phyloP scores from a whole-genome alignment of 2,329 filamentous ascomycete genomes.

The Grosmannia serpens region DNA sequence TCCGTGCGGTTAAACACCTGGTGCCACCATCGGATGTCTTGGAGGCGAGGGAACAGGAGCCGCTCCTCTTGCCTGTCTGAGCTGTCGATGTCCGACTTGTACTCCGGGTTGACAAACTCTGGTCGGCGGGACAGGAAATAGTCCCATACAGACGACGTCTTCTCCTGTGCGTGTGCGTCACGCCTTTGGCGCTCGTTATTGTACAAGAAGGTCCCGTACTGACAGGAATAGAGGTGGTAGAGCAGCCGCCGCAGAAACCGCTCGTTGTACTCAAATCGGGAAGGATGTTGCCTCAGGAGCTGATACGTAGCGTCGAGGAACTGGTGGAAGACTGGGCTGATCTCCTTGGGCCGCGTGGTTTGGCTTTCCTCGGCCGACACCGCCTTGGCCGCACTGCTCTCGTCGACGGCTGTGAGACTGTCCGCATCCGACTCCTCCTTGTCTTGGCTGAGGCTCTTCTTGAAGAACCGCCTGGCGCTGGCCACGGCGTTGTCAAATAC shows the following conservation, averaged over 20 bases:
- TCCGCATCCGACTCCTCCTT: constrained; percentile 51
- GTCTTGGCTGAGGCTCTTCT: constrained; percentile 56
- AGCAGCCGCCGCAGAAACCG: constrained; percentile 79
- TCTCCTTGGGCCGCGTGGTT: constrained; percentile 74
- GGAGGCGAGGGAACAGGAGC: constrained; percentile 66
- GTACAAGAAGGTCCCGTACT: constrained; percentile 93
- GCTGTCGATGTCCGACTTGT: constrained; percentile 65
- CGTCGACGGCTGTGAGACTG: constrained; percentile 32
- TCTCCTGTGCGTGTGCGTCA: constrained; percentile 55
- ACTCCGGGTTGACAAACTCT: constrained; percentile 76
- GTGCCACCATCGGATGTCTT: constrained; percentile 87
- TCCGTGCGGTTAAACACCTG: constrained; percentile 78
- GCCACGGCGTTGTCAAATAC: constrained; percentile 76
- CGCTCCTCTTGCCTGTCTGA: constrained; percentile 68
- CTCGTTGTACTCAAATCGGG: constrained; percentile 92
- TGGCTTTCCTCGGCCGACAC: constrained; percentile 37
- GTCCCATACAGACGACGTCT: constrained; percentile 84
- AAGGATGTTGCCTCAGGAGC: constrained; percentile 71
- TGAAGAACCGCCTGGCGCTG: constrained; percentile 83
- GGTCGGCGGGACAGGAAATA: constrained; percentile 75
- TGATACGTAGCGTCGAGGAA: constrained; percentile 94
- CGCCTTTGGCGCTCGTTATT: constrained; percentile 85
- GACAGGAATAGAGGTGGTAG: constrained; percentile 90
- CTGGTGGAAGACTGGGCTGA: constrained; percentile 94
- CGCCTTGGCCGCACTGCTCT: constrained; percentile 21